Evolutionary conservation across 192 early-diverging fungal genomes (phyloP).

Genomic region (Entophlyctis luteolus): DNA sequence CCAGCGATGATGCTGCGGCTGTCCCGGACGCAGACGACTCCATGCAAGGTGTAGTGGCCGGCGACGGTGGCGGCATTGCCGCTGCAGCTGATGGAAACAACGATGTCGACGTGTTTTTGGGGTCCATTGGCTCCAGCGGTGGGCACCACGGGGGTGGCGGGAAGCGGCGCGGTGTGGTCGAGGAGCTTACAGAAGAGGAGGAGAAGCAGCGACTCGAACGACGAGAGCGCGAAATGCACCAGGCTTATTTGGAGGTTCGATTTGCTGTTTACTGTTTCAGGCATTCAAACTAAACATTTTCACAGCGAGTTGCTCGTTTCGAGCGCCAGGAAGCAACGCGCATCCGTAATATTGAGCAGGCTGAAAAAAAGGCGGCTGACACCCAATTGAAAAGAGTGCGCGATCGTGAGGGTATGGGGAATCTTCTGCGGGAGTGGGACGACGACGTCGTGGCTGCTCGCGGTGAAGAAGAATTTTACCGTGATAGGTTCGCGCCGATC

Average conservation of each 20-base stretch:
- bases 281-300: background rate
- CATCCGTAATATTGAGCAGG: conserved; percentile 22
- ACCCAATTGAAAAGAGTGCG: conserved; percentile 44
- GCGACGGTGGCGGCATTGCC: background rate
- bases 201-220: conserved; percentile 44
- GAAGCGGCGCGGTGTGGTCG: background rate
- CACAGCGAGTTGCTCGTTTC: conserved; percentile 64
- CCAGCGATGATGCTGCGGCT: background rate
- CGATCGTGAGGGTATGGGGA: conserved; percentile 36
- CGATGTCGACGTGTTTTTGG: conserved; percentile 14
- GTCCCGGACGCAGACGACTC: background rate
- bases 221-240: conserved; percentile 37
- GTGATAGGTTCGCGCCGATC: too few relatives aligned
- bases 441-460: conserved; percentile 65
- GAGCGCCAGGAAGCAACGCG: conserved; percentile 51
- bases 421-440: conserved; percentile 61
- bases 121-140: background rate
- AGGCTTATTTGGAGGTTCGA: conserved; percentile 42
- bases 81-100: background rate
- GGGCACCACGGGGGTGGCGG: background rate
- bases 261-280: background rate
- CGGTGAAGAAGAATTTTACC: conserved; percentile 70
- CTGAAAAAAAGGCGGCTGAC: conserved; percentile 42
- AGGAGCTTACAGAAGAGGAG: conserved; percentile 46
- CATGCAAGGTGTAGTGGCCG: background rate